Percentiles rank a stretch among this genome's conserved stretches.
Evolutionary conservation across 2,329 filamentous ascomycete genomes (phyloP).

Genomic region (Xylaria sp.): DNA sequence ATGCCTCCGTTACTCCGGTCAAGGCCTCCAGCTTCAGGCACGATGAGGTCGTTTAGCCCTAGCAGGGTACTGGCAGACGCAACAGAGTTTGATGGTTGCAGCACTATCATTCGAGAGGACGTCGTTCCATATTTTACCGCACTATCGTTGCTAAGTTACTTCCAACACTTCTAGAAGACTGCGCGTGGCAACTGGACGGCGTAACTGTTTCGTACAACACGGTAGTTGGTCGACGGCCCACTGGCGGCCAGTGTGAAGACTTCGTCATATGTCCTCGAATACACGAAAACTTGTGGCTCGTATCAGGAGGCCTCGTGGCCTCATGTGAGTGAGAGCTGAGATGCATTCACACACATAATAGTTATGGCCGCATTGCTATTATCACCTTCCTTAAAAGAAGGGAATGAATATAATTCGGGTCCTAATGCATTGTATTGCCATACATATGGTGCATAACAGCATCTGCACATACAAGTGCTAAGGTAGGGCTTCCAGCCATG

Average conservation of each 20-base stretch:
- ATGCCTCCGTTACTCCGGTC: conserved; percentile 16
- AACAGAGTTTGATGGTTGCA: conserved; percentile 32
- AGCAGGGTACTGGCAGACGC: conserved; percentile 17
- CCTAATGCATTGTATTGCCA: background rate
- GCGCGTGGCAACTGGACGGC: conserved; percentile 21
- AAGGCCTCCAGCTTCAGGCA: conserved; percentile 2
- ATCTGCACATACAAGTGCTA: background rate
- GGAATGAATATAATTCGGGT: background rate
- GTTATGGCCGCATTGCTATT: background rate
- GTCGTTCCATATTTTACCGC: conserved; percentile 22
- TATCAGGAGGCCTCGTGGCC: conserved; percentile 6
- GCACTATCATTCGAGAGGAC: conserved; percentile 19
- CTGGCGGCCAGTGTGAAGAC: conserved; percentile 8
- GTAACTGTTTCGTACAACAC: conserved; percentile 6
- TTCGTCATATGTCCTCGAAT: conserved; percentile 22
- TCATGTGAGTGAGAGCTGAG: background rate
- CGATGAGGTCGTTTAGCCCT: conserved; percentile 20
- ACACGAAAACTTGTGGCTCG: background rate
- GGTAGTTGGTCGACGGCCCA: background rate
- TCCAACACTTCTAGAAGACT: conserved; percentile 24
- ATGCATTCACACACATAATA: background rate
- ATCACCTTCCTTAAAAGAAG: background rate
- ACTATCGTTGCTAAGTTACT: conserved; percentile 3
- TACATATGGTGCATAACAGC: background rate
- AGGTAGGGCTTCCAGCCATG: background rate